phyloP scores from a whole-genome alignment of 164 flowering plant species.

The Magnolia officinalis region DNA sequence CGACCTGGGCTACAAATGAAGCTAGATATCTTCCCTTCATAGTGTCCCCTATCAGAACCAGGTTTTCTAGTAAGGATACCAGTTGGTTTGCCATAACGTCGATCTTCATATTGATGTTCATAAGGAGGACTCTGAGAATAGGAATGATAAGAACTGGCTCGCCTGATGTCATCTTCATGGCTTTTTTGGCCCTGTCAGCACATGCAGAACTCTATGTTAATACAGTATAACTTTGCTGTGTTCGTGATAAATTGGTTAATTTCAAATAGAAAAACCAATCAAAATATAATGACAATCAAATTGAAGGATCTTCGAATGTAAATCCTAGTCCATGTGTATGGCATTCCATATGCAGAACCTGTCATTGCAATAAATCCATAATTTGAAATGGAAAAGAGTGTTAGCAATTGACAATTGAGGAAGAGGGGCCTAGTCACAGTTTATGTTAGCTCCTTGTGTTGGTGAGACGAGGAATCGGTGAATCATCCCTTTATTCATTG shows the following conservation, averaged over 20 bases:
- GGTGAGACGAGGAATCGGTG: too few species aligned
- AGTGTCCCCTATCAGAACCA: conserved; percentile 78
- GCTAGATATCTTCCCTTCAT: conserved; percentile 67
- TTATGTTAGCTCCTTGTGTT: too few species aligned
- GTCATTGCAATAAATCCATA: too few species aligned
- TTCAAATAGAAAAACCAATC: conserved; percentile 2
- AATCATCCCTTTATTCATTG: too few species aligned
- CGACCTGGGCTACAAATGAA: conserved; percentile 72
- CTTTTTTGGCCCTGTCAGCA: conserved; percentile 41
- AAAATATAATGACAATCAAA: not conserved
- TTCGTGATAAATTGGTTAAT: conserved; percentile 3
- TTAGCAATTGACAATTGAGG: too few species aligned
- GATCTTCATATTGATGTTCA: conserved; percentile 94
- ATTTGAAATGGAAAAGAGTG: too few species aligned
- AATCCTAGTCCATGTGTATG: not conserved
- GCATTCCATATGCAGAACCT: too few species aligned
- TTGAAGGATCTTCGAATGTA: not conserved
- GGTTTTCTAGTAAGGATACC: conserved; percentile 69
- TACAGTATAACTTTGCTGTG: not conserved
- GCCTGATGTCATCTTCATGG: conserved; percentile 64
- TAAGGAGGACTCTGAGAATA: conserved; percentile 99
- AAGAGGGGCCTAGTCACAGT: too few species aligned
- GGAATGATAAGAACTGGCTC: conserved; percentile 98
- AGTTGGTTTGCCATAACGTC: conserved; percentile 70
- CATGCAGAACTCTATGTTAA: conserved; percentile 11